These are phyloP conservation scores for Cercospora zeina DNA, from an alignment of 2,329 filamentous ascomycete species.

Conservation along the genomic window DNA sequence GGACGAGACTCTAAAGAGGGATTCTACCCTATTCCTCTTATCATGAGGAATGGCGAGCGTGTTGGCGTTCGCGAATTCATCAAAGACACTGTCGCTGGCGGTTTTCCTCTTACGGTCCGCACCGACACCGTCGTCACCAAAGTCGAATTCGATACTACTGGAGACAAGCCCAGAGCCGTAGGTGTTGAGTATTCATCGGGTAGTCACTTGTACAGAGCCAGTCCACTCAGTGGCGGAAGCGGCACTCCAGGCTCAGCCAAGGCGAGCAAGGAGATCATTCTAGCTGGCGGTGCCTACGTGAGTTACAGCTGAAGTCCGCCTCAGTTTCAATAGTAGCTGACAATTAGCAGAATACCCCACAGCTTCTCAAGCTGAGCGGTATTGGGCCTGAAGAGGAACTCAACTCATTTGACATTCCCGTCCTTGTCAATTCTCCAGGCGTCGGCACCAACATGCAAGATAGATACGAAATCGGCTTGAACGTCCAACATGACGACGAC, in stretches of 20 bases:
- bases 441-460: slow-evolving; percentile 67
- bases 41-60: slow-evolving; percentile 40
- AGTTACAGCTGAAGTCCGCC: not conserved
- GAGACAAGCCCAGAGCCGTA: slow-evolving; percentile 47
- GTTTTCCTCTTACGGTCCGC: slow-evolving; percentile 59
- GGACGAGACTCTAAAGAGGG: slow-evolving; percentile 51
- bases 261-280: slow-evolving; percentile 50
- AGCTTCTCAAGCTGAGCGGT: slow-evolving; percentile 66
- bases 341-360: slow-evolving; percentile 54
- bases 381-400: slow-evolving; percentile 60
- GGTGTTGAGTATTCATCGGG: slow-evolving; percentile 49
- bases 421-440: slow-evolving; percentile 59
- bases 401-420: slow-evolving; percentile 53
- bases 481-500: slow-evolving; percentile 48
- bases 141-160: slow-evolving; percentile 63
- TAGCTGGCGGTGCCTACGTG: slow-evolving; percentile 57
- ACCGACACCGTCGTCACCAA: slow-evolving; percentile 66
- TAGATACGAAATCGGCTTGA: slow-evolving; percentile 57
- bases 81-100: slow-evolving; percentile 51
- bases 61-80: slow-evolving; percentile 60
- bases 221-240: slow-evolving; percentile 38
- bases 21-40: slow-evolving; percentile 60
- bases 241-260: slow-evolving; percentile 45
- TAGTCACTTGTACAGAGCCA: slow-evolving; percentile 44
- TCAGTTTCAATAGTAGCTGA: not conserved